Evolutionary conservation across 345 rosid genomes (phyloP), one percentile per base, ranked within the genome.

Genomic region (Moricandia arvensis): DNA sequence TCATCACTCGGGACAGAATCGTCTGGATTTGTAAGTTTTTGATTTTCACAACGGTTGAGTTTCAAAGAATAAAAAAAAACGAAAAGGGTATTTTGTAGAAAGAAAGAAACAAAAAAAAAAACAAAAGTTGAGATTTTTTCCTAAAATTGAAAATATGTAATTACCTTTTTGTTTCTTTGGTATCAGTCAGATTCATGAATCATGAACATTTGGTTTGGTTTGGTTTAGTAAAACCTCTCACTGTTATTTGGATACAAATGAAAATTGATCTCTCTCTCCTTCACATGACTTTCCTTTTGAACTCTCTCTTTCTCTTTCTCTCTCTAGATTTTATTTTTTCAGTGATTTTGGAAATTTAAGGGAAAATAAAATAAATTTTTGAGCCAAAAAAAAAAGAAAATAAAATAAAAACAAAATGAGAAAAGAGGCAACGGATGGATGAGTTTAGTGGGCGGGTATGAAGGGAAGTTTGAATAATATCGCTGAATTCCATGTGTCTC

Each of bases 391-490:
- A n/a, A n/a, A n/a, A n/a, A n/a, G n/a, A n/a, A n/a, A 72, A 49
- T 49, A 49, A 49, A 49, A 2, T 6, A 37, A 60, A 7, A n/a
- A 12, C 21, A 6, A 82, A 34, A 82, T 41, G 47, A 79, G 37
- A 74, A 61, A 69, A 58, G 78, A n/a, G 65, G 64, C 82, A 86
- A 86, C 87, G 86, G 86, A 84, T 83, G 77, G 81, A 80, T 81
- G 86, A 65, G 69, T 70, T 59, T 47, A 77, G 88, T 81, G 91
- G 88, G 89, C 92, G 96, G 91, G 86, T 79, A 75, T 84, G 91
- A 81, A 67, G 78, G 72, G 4, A 33, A 69, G 86, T 85, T 87
- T 83, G 87, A 83, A 85, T 82, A 80, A 29, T 27, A 86, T 82
- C 83, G 82, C 88, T 87, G 86, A 87, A 87, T 62, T 83, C 78